Percentiles rank a stretch among this genome's conserved stretches.
These are phyloP conservation scores for Austroboletus novae-zelandiae DNA, from an alignment of 1,284 basidiomycete genomes.

Conservation along the genomic window DNA sequence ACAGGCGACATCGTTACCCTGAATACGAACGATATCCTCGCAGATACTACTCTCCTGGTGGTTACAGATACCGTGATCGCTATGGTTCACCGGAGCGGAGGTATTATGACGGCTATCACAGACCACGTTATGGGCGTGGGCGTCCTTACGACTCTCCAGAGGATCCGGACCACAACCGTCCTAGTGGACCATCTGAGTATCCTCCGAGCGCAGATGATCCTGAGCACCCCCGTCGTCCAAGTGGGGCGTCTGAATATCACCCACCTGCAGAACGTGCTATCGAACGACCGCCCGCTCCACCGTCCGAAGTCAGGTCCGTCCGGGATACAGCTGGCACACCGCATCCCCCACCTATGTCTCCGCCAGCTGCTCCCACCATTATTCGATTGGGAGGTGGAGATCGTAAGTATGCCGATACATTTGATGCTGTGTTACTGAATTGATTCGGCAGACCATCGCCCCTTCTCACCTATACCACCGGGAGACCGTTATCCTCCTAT, in stretches of 20 bases:
- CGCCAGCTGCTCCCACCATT: slow-evolving; percentile 28
- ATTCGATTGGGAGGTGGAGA: slow-evolving; percentile 27
- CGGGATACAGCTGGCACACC: slow-evolving; percentile 4
- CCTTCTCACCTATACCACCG: slow-evolving; percentile 14
- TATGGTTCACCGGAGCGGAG: slow-evolving; percentile 13
- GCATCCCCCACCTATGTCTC: slow-evolving; percentile 2
- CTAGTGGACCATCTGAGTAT: slow-evolving; percentile 19
- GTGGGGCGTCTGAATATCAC: slow-evolving; percentile 14
- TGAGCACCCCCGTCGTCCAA: slow-evolving; percentile 10
- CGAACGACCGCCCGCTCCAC: slow-evolving; percentile 9
- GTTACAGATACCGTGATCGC: slow-evolving; percentile 10
- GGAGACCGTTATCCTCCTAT: slow-evolving; percentile 13
- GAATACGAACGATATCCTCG: slow-evolving; percentile 13
- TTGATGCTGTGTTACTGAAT: slow-evolving; percentile 8
- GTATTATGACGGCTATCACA: slow-evolving; percentile 1
- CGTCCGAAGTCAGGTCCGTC: slow-evolving; percentile 10
- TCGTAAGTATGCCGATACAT: slow-evolving; percentile 14
- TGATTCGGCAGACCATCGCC: slow-evolving; percentile 11
- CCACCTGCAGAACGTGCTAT: slow-evolving; percentile 19
- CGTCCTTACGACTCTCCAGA: slow-evolving; percentile 3
- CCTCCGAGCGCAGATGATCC: slow-evolving; percentile 15
- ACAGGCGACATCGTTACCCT: slow-evolving; percentile 6
- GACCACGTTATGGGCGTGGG: not conserved
- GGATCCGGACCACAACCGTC: slow-evolving; percentile 7
- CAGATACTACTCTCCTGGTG: slow-evolving; percentile 13